Evolutionary conservation across 2,329 filamentous ascomycete species (phyloP).

Genomic region (Cryoendolithus antarcticus): DNA sequence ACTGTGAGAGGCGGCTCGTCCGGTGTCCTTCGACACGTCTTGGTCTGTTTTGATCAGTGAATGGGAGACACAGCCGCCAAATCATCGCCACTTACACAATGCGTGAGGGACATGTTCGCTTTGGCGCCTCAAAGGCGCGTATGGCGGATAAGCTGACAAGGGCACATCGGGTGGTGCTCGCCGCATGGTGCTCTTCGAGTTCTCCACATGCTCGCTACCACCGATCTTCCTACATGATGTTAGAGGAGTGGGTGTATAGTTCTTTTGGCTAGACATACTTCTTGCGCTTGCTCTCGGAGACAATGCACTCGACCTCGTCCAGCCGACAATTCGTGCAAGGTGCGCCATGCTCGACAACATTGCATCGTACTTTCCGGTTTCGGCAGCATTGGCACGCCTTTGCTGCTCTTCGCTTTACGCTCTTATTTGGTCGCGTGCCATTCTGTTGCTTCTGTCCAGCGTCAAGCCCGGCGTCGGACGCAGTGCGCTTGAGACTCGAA

Average conservation of each 20-base stretch:
- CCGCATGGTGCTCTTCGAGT: constrained; percentile 8
- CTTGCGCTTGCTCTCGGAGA: constrained; percentile 65
- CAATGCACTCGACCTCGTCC: constrained; percentile 62
- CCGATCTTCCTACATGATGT: constrained; percentile 17
- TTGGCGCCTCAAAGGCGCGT: constrained; percentile 16
- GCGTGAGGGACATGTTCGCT: constrained; percentile 48
- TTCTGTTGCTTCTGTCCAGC: constrained; percentile 17
- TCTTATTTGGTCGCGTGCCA: constrained; percentile 36
- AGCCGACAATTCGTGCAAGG: constrained; percentile 80
- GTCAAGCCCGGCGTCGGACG: constrained; percentile 43
- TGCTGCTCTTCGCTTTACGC: constrained; percentile 74
- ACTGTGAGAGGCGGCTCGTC: too few species aligned
- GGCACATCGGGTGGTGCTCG: constrained; percentile 8
- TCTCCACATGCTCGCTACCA: too few species aligned
- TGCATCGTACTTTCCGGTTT: constrained; percentile 81
- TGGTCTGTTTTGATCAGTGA: constrained; percentile 12
- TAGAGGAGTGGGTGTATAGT: neutral
- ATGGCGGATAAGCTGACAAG: constrained; percentile 21
- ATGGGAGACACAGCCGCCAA: too few species aligned
- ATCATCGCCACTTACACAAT: constrained; percentile 40
- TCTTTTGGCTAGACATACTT: constrained; percentile 49
- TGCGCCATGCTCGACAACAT: constrained; percentile 74
- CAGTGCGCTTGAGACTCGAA: constrained; percentile 39
- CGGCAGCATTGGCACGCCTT: constrained; percentile 84
- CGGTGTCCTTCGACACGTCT: constrained; percentile 11